phyloP scores from a whole-genome alignment of 2,329 filamentous ascomycete species.

The Proliferodiscus dingleyae region DNA sequence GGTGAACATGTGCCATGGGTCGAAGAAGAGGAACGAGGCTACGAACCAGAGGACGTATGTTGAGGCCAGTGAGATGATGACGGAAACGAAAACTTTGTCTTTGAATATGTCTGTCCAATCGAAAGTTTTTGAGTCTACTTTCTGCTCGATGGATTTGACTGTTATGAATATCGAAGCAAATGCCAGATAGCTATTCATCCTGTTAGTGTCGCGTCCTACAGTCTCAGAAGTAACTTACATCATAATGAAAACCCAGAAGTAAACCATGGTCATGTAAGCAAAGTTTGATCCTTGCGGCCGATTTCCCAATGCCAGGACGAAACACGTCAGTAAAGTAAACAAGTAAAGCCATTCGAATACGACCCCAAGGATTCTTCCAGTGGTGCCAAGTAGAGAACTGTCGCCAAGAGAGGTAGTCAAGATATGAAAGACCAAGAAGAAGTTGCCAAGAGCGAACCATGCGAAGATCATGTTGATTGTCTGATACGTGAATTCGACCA shows the following conservation, averaged over 20 bases:
- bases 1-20: slow-evolving; percentile 99
- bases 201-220: too few species aligned
- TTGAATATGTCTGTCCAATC: slow-evolving; percentile 69
- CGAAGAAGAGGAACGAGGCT: slow-evolving; percentile 88
- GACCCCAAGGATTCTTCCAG: slow-evolving; percentile 76
- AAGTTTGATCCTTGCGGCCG: slow-evolving; percentile 89
- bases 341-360: slow-evolving; percentile 97
- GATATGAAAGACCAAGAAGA: slow-evolving; percentile 98
- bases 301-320: slow-evolving; percentile 91
- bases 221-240: too few species aligned
- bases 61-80: slow-evolving; percentile 86
- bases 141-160: slow-evolving; percentile 73
- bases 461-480: slow-evolving; percentile 96
- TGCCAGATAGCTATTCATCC: slow-evolving; percentile 69
- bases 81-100: slow-evolving; percentile 85
- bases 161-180: slow-evolving; percentile 96
- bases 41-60: slow-evolving; percentile 93
- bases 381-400: slow-evolving; percentile 63
- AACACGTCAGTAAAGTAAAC: slow-evolving; percentile 86
- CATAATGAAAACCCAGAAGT: slow-evolving; percentile 97
- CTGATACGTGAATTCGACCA: slow-evolving; percentile 91
- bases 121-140: slow-evolving; percentile 62
- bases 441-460: slow-evolving; percentile 98
- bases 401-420: slow-evolving; percentile 80
- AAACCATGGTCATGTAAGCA: slow-evolving; percentile 95